Conservation (phyloP, 768 basidiomycete genomes). For the Trametes elegans region DNA sequence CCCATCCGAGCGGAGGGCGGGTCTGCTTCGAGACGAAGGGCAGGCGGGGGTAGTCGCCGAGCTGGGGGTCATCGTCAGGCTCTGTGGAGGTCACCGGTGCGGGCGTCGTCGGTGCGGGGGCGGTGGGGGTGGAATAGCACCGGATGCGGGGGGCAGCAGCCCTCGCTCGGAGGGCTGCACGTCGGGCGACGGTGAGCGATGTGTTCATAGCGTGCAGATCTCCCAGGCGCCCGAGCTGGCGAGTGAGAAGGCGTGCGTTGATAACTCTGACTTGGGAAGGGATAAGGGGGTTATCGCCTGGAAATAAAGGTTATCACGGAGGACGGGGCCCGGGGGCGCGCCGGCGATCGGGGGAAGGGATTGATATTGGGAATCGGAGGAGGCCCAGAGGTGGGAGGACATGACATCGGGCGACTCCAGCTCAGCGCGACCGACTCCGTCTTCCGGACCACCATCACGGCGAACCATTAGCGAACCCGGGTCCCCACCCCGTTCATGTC, state of each 20-base stretch:
- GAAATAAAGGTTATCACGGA: not conserved
- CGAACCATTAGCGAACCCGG: not conserved
- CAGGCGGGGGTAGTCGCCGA: constrained; percentile 71
- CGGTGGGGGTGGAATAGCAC: constrained; percentile 29
- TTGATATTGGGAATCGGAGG: too few relatives aligned
- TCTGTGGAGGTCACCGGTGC: constrained; percentile 20
- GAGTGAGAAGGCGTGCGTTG: not conserved
- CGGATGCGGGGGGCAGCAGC: constrained; percentile 15
- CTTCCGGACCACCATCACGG: constrained; percentile 1
- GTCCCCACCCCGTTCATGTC: constrained; percentile 3
- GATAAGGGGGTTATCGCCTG: not conserved
- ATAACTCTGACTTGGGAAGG: too few relatives aligned
- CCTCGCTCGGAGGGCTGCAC: constrained; percentile 27
- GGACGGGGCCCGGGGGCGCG: too few relatives aligned
- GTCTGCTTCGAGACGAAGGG: constrained; percentile 66
- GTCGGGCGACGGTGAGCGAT: constrained; percentile 42
- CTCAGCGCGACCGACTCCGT: too few relatives aligned
- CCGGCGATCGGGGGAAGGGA: too few relatives aligned
- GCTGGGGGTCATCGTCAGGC: constrained; percentile 56
- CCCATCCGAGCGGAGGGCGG: constrained; percentile 67
- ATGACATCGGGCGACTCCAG: too few relatives aligned
- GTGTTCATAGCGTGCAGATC: constrained; percentile 23
- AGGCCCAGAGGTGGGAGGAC: too few relatives aligned
- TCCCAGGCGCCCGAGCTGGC: constrained; percentile 2
- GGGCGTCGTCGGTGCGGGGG: constrained; percentile 20